Conservation (phyloP, 192 early-diverging fungal species). For the Rhizophlyctis rosea region DNA sequence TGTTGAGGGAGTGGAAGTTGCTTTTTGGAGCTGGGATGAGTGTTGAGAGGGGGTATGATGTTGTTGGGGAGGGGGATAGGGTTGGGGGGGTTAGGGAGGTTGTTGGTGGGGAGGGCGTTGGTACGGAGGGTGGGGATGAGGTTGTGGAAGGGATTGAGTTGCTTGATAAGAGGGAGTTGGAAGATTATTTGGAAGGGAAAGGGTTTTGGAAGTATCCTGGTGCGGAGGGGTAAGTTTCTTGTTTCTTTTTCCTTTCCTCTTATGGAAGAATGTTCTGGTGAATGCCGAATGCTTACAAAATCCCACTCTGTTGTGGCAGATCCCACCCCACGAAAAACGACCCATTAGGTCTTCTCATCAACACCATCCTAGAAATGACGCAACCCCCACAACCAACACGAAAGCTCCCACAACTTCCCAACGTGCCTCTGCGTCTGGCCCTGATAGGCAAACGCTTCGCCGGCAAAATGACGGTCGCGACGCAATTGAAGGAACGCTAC, state of each 20-base stretch:
- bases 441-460: conserved; percentile 55
- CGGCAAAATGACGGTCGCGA: conserved; percentile 48
- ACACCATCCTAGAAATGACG: conserved; percentile 46
- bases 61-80: conserved; percentile 39
- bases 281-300: no score
- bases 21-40: conserved; percentile 46
- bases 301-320: no score
- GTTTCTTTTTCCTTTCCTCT: background rate
- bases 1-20: conserved; percentile 56
- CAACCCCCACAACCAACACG: conserved; percentile 31
- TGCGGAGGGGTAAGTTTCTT: conserved; percentile 21
- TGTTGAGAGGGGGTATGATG: conserved; percentile 33
- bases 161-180: conserved; percentile 53
- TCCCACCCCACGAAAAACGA: conserved; percentile 23
- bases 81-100: conserved; percentile 13
- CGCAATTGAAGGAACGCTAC: conserved; percentile 36
- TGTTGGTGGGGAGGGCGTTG: background rate
- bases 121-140: conserved; percentile 12
- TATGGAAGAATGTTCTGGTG: no score
- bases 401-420: conserved; percentile 36
- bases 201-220: conserved; percentile 40
- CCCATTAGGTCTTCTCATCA: conserved; percentile 37
- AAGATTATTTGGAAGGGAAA: conserved; percentile 46
- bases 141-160: conserved; percentile 36
- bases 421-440: conserved; percentile 44